Percentiles rank a stretch among this genome's conserved stretches.
Conservation (phyloP, 2,329 filamentous ascomycete species). For the Penicillium sp. region DNA sequence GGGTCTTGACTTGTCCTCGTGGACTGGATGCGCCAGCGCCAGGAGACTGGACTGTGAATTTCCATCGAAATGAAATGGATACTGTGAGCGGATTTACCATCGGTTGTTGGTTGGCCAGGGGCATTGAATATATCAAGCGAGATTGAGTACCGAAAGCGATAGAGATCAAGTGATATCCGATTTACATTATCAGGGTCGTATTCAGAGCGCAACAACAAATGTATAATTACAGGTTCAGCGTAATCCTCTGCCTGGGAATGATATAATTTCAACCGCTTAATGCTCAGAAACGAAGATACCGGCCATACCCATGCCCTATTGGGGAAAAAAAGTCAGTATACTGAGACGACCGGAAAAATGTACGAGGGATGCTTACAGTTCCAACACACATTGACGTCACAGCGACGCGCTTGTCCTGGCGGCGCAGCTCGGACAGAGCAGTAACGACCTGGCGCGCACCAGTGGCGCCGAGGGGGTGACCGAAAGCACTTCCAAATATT, state of each 20-base stretch:
- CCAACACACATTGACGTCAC: constrained; percentile 94
- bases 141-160: not conserved
- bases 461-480: constrained; percentile 87
- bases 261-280: constrained; percentile 13
- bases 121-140: constrained; percentile 17
- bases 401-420: constrained; percentile 76
- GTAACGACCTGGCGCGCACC: constrained; percentile 89
- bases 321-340: constrained; percentile 7
- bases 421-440: constrained; percentile 78
- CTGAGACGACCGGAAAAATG: not conserved
- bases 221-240: constrained; percentile 5
- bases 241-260: not conserved
- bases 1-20: constrained; percentile 40
- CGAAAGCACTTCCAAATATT: constrained; percentile 63
- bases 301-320: constrained; percentile 70
- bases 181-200: not conserved
- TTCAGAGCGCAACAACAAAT: not conserved
- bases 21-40: constrained; percentile 46
- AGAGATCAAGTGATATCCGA: not conserved
- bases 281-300: constrained; percentile 92
- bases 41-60: constrained; percentile 47
- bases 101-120: constrained; percentile 46
- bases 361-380: constrained; percentile 61
- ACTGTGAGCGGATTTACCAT: constrained; percentile 31
- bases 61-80: constrained; percentile 29